phyloP scores from a whole-genome alignment of 148 eudicot genomes.

The Silene conica region DNA sequence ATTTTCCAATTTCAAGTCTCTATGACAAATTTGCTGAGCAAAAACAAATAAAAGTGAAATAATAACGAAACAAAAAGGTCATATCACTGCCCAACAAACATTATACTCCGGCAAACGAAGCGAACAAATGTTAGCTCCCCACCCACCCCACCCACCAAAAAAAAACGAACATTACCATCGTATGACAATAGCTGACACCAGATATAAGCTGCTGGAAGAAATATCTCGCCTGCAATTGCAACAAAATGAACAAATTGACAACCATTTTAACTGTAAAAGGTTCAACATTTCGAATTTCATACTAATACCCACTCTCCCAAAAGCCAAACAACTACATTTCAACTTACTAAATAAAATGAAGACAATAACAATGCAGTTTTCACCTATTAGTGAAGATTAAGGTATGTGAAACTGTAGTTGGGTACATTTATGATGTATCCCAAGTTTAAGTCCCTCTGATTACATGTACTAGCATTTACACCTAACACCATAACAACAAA shows the following conservation, averaged over 20 bases:
- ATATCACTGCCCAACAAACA: not conserved
- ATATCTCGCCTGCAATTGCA: slow-evolving; percentile 58
- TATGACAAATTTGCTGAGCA: slow-evolving; percentile 79
- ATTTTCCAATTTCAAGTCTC: slow-evolving; percentile 76
- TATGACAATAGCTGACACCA: slow-evolving; percentile 75
- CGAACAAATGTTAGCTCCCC: not conserved
- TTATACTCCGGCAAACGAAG: not conserved
- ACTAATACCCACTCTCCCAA: not conserved
- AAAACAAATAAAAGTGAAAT: slow-evolving; percentile 4
- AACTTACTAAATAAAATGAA: not conserved
- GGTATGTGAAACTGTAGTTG: not conserved
- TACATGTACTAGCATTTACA: not conserved
- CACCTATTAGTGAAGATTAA: not conserved
- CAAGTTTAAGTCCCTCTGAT: not conserved
- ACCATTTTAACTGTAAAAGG: not conserved
- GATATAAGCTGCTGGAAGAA: slow-evolving; percentile 88
- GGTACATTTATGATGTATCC: not conserved
- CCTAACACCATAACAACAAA: not conserved
- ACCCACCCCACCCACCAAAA: too few species aligned
- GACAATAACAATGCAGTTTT: not conserved
- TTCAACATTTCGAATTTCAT: not conserved
- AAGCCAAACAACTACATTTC: not conserved
- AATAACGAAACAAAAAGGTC: not conserved
- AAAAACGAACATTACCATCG: slow-evolving; percentile 41
- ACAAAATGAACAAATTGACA: not conserved